Base-by-base conservation (phyloP, 2,329 filamentous ascomycete genomes). In the Colletotrichum sp. region DNA sequence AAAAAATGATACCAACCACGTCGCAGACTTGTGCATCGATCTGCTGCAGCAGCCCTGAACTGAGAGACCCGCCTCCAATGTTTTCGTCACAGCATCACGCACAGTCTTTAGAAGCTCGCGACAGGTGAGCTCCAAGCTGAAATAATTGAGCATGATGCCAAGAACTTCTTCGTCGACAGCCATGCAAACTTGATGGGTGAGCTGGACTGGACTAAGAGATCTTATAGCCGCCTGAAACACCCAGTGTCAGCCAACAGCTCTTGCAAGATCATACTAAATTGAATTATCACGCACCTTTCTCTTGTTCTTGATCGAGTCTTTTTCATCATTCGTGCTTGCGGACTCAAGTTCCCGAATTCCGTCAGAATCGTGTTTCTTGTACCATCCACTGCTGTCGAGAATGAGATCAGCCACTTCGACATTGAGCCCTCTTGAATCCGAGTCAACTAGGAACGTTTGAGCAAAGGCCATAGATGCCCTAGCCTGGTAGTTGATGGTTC, bases 401-500 rank as follows among this genome's bases (percentile, higher is more conserved):
- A 72, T 68, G 22, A 39, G 32, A n/a, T 67, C 61, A 39, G 60
- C 25, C 12, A 67, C 69, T 15, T 67, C 69, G n/a, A 63, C 44
- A 16, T 57, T 59, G 3, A 72, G 30, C 13, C 59, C 57, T 74
- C 71, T 65, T 6, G 30, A 36, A 36, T 68, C 65, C n/a, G 65
- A 55, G 13, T 27, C 27, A 27, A n/a, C 22, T 19, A 48, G 5
- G 30, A 59, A 22, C 25, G 28, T 55, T 12, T n/a, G 16, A 19
- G 32, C 48, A 22, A 72, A 59, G 11, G 27, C 44, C 30, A 66
- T 25, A 6, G 61, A 72, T 32, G 28, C 44, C 22, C 28, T 15
- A 15, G 28, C 69, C 48, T 72, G 66, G 61, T 57, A 68, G 28
- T 72, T 80, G 64, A 81, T 77, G 52, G 75, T 78, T 5, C 70